A percentile compares a stretch with the other conserved stretches of the same genome.
These are phyloP conservation scores for Neurospora sp. DNA, from an alignment of 495 filamentous ascomycete genomes.

Conservation along the genomic window DNA sequence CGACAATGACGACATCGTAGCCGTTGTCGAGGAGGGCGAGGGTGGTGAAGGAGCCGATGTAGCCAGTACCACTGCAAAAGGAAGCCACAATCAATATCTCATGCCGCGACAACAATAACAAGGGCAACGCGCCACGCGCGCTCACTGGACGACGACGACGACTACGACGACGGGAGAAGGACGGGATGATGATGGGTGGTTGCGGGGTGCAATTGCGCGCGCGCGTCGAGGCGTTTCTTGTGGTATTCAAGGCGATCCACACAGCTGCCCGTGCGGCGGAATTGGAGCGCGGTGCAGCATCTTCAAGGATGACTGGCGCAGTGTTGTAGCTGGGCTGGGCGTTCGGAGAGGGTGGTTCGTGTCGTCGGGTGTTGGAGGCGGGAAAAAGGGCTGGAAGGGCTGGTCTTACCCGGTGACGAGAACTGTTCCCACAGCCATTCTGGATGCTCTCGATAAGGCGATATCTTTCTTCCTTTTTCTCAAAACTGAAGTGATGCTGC, in stretches of 20 bases:
- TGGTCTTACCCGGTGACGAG: slow-evolving; percentile 75
- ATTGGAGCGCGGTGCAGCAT: not conserved
- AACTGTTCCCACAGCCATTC: slow-evolving; percentile 76
- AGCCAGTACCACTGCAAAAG: slow-evolving; percentile 75
- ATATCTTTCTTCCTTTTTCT: not conserved
- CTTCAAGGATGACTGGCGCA: not conserved
- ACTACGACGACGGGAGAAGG: not conserved
- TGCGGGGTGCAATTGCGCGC: not conserved
- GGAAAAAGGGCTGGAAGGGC: slow-evolving; percentile 1
- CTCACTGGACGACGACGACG: not conserved
- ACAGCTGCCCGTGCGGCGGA: not conserved
- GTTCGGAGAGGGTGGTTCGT: slow-evolving; percentile 1
- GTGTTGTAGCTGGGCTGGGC: not conserved
- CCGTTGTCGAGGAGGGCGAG: slow-evolving; percentile 85
- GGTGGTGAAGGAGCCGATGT: slow-evolving; percentile 96
- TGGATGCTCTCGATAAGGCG: slow-evolving; percentile 14
- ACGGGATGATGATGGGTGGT: not conserved
- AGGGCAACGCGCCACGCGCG: not conserved
- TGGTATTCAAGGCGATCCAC: not conserved
- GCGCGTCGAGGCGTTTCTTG: not conserved
- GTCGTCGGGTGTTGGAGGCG: slow-evolving; percentile 3
- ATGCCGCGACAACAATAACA: not conserved
- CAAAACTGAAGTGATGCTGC: not conserved
- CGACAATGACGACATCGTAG: slow-evolving; percentile 92
- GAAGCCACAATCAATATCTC: slow-evolving; percentile 11